These are phyloP conservation scores for Choiromyces venosus DNA, from an alignment of 495 filamentous ascomycete genomes.

Conservation along the genomic window DNA sequence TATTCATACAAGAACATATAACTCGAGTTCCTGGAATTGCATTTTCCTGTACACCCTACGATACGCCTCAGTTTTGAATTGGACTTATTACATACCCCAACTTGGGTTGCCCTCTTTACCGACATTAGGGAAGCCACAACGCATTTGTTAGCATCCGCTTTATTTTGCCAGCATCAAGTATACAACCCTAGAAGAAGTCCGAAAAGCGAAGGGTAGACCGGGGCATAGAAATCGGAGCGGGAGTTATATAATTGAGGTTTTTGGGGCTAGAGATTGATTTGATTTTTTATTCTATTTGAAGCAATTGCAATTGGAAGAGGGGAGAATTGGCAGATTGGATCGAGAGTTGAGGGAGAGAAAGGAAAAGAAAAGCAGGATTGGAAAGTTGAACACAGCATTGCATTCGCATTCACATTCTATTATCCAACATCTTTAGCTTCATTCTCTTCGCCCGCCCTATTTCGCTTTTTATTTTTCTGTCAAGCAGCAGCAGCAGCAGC, in stretches of 20 bases:
- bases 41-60: background rate
- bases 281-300: background rate
- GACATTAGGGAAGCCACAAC: background rate
- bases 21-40: background rate
- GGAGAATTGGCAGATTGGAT: background rate
- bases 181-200: background rate
- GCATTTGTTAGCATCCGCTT: background rate
- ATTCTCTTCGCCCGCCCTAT: background rate
- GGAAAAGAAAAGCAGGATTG: background rate
- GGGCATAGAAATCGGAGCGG: background rate
- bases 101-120: background rate
- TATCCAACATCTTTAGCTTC: constrained; percentile 1
- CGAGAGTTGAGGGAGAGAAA: background rate
- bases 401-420: background rate
- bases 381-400: background rate
- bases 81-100: background rate
- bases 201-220: background rate
- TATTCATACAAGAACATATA: background rate
- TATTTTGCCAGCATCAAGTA: background rate
- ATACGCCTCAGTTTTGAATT: constrained; percentile 2
- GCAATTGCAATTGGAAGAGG: background rate
- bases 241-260: background rate
- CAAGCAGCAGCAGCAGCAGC: background rate
- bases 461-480: background rate
- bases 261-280: constrained; percentile 1